These are phyloP conservation scores for Claviceps digitariae DNA, from an alignment of 2,329 filamentous ascomycete species.

Conservation along the genomic window DNA sequence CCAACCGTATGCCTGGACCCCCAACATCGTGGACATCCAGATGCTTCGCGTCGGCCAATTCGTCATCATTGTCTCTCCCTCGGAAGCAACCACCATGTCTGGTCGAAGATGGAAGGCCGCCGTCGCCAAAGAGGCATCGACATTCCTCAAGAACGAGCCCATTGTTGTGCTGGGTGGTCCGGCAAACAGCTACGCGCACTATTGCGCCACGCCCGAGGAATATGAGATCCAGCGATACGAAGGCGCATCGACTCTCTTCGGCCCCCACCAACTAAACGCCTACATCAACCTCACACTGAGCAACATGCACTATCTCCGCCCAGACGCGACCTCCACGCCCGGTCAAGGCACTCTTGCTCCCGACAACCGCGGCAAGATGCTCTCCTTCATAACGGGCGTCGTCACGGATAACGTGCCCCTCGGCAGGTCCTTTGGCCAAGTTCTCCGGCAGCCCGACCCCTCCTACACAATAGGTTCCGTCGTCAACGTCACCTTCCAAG, in stretches of 20 bases:
- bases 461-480: slow-evolving; percentile 46
- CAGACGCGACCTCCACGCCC: slow-evolving; percentile 25
- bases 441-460: slow-evolving; percentile 38
- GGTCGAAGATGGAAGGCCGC: slow-evolving; percentile 75
- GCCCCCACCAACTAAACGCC: slow-evolving; percentile 66
- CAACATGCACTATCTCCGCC: slow-evolving; percentile 27
- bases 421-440: slow-evolving; percentile 57
- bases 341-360: slow-evolving; percentile 52
- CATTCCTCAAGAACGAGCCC: slow-evolving; percentile 38
- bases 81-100: slow-evolving; percentile 86
- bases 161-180: slow-evolving; percentile 79
- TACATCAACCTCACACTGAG: slow-evolving; percentile 81
- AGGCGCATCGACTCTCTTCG: slow-evolving; percentile 84
- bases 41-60: slow-evolving; percentile 72
- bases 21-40: slow-evolving; percentile 86
- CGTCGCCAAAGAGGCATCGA: slow-evolving; percentile 37
- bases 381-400: slow-evolving; percentile 71
- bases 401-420: slow-evolving; percentile 56
- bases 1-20: slow-evolving; percentile 72
- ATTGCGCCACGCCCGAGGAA: slow-evolving; percentile 66
- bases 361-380: slow-evolving; percentile 60
- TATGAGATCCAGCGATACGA: slow-evolving; percentile 82
- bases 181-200: slow-evolving; percentile 82
- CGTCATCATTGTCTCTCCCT: slow-evolving; percentile 70
- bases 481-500: slow-evolving; percentile 60